Percentiles rank a stretch among this genome's conserved stretches.
phyloP scores from a whole-genome alignment of 345 rosid species.

The Iberis pinnata region DNA sequence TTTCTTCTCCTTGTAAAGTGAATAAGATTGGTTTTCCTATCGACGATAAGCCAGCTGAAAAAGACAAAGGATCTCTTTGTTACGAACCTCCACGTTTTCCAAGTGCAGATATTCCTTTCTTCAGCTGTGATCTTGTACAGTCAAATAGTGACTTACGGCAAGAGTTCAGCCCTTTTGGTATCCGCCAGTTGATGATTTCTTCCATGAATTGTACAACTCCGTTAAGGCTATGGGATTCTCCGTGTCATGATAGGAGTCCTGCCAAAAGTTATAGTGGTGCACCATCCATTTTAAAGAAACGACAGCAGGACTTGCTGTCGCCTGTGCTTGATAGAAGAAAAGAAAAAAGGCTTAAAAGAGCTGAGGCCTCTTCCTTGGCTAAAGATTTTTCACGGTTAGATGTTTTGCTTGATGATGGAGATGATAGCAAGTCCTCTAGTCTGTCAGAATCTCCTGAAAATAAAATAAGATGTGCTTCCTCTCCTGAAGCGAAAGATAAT shows the following conservation, averaged over 20 bases:
- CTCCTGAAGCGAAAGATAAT: slow-evolving; percentile 52
- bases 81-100: slow-evolving; percentile 99
- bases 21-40: slow-evolving; percentile 28
- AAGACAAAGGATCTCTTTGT: slow-evolving; percentile 64
- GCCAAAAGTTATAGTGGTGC: slow-evolving; percentile 64
- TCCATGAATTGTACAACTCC: slow-evolving; percentile 82
- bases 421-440: slow-evolving; percentile 29
- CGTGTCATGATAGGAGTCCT: slow-evolving; percentile 59
- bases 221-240: slow-evolving; percentile 87
- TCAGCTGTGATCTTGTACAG: slow-evolving; percentile 90
- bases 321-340: slow-evolving; percentile 75
- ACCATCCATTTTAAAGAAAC: slow-evolving; percentile 85
- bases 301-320: slow-evolving; percentile 75
- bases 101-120: slow-evolving; percentile 82
- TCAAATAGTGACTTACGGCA: slow-evolving; percentile 71
- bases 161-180: slow-evolving; percentile 96
- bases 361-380: slow-evolving; percentile 52
- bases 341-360: slow-evolving; percentile 66
- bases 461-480: slow-evolving; percentile 27
- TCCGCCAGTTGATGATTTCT: slow-evolving; percentile 90
- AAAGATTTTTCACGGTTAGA: slow-evolving; percentile 65
- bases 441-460: slow-evolving; percentile 33
- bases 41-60: slow-evolving; percentile 39
- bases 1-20: slow-evolving; percentile 37
- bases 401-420: slow-evolving; percentile 53